These are phyloP conservation scores for Penicillium desertorum DNA, from an alignment of 495 filamentous ascomycete species.

Conservation along the genomic window DNA sequence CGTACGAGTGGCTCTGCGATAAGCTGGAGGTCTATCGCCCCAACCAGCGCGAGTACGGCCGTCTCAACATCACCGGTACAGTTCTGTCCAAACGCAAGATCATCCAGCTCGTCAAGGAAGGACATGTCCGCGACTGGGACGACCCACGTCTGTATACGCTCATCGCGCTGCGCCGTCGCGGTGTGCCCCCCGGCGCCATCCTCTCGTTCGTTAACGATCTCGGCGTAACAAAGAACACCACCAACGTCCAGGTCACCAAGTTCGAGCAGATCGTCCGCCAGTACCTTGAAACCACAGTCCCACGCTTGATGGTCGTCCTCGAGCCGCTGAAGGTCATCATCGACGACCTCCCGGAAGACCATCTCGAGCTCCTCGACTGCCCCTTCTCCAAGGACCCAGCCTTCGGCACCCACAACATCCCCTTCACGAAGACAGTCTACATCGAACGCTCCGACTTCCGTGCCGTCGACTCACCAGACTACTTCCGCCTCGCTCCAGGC, in stretches of 20 bases:
- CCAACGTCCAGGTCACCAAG: constrained; percentile 67
- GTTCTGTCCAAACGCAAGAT: constrained; percentile 84
- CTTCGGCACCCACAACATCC: constrained; percentile 54
- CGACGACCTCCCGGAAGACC: constrained; percentile 68
- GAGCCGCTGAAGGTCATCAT: constrained; percentile 71
- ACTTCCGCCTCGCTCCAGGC: constrained; percentile 90
- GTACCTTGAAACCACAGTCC: constrained; percentile 81
- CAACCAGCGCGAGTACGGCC: constrained; percentile 79
- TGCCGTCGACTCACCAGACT: constrained; percentile 77
- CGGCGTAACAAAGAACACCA: constrained; percentile 75
- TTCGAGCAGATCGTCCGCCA: constrained; percentile 78
- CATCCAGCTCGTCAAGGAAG: constrained; percentile 68
- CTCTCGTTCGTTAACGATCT: constrained; percentile 85
- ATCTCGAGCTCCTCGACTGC: constrained; percentile 59
- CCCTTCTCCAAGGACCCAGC: constrained; percentile 64
- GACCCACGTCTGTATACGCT: constrained; percentile 87
- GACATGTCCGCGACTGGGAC: constrained; percentile 79
- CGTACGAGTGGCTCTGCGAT: constrained; percentile 86
- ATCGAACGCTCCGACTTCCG: constrained; percentile 94
- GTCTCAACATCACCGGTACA: constrained; percentile 77
- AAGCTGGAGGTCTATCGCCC: constrained; percentile 75
- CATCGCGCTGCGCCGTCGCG: constrained; percentile 77
- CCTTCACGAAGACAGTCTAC: constrained; percentile 82
- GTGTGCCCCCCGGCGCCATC: constrained; percentile 83
- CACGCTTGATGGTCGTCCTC: constrained; percentile 77